Base-by-base conservation (phyloP, 176 grass and related monocot genomes). In the Triticum dicoccoides region DNA sequence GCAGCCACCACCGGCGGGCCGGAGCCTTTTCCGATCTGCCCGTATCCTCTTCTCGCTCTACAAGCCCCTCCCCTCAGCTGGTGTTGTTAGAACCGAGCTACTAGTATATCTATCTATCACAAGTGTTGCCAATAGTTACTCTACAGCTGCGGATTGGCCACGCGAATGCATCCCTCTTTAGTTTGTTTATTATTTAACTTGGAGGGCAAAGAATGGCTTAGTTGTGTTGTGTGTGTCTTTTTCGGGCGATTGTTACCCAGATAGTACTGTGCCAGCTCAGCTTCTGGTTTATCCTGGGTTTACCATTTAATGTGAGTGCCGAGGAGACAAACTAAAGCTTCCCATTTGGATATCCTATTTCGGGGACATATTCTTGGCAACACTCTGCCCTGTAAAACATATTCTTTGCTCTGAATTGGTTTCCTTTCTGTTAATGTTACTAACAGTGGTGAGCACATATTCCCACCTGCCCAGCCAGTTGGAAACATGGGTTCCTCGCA, bases 401-500 rank as follows among this genome's bases (percentile, higher is more conserved):
- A 87, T 47, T 34, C 34, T 78, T 30, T 61, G 34, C 58, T 7
- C 67, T 45, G 20, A 66, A 4, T 65, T 83, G 47, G 41, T 79
- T 42, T 42, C 41, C 41, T 83, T 87, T 39, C 73, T 87, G 67
- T 83, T 90, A 61, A 80, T 84, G 61, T 78, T 73, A 35, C 51
- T 54, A 54, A 61, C 80, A 20, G 15, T 74, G 74, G 66, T 29
- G 58, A 34, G 80, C 34, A 75, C 9, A 13, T 56, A 65, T 65
- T 70, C 73, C 82, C 32, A 73, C 83, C 81, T 49, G 49, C 12
- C 24, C 1, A 30, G 29, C 23, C 37, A 56, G 11, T 17, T 85
- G 32, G 24, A 51, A 76, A 45, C 47, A 91, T 89, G 92, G 84
- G 89, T 29, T 92, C 88, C 82, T 92, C 84, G 73, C 95, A 95